A percentile compares a stretch with the other conserved stretches of the same genome.
These are phyloP conservation scores for Galerina marginata DNA, from an alignment of 768 basidiomycete genomes.

Conservation along the genomic window DNA sequence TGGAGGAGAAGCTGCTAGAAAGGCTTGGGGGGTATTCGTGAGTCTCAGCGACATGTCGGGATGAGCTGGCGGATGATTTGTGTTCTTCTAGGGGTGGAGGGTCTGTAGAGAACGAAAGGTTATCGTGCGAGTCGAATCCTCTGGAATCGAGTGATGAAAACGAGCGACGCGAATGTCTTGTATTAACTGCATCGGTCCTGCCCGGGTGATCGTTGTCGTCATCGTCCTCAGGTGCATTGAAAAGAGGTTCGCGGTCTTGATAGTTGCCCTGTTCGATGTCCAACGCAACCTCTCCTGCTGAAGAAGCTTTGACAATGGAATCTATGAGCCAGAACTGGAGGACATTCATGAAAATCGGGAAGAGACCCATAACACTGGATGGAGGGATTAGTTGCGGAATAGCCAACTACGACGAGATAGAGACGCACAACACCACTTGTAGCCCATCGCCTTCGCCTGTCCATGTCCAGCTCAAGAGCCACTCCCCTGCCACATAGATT, in stretches of 20 bases:
- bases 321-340: slow-evolving; percentile 96
- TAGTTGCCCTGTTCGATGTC: slow-evolving; percentile 43
- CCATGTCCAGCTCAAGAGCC: slow-evolving; percentile 81
- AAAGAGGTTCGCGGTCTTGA: slow-evolving; percentile 67
- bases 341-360: slow-evolving; percentile 88
- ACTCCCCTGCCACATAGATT: slow-evolving; percentile 80
- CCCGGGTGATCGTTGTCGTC: slow-evolving; percentile 48
- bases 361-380: slow-evolving; percentile 84
- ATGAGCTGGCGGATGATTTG: slow-evolving; percentile 45
- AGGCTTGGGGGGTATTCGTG: slow-evolving; percentile 72
- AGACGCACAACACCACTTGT: slow-evolving; percentile 81
- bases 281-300: slow-evolving; percentile 39
- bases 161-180: slow-evolving; percentile 39
- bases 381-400: slow-evolving; percentile 4
- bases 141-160: slow-evolving; percentile 32
- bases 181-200: slow-evolving; percentile 52
- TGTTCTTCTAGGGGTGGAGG: slow-evolving; percentile 38
- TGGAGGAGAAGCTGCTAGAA: slow-evolving; percentile 45
- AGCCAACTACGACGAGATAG: not conserved
- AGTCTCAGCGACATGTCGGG: slow-evolving; percentile 36
- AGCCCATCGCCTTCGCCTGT: slow-evolving; percentile 64
- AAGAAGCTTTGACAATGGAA: slow-evolving; percentile 84
- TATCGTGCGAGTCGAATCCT: slow-evolving; percentile 24
- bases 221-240: slow-evolving; percentile 57
- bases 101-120: slow-evolving; percentile 28